phyloP scores from a whole-genome alignment of 345 rosid species.

The Citrus sp. region DNA sequence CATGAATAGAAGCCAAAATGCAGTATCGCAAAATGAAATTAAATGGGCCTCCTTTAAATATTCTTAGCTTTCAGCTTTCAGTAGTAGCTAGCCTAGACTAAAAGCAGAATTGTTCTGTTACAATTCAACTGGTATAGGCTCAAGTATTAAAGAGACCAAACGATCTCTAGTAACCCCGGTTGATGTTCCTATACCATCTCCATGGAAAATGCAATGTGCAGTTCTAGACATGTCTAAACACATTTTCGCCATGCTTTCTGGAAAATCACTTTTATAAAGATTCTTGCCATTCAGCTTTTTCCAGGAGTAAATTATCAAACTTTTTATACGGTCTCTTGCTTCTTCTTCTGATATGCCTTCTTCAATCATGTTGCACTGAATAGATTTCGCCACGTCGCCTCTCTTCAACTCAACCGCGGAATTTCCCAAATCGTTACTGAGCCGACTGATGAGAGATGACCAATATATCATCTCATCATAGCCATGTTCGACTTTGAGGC shows the following conservation, averaged over 20 bases:
- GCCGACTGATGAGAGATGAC: neutral
- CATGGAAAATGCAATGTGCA: conserved; percentile 15
- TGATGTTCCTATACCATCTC: conserved; percentile 19
- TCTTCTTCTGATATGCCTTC: conserved; percentile 2
- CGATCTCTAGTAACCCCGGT: neutral
- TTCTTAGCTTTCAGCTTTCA: too few species aligned
- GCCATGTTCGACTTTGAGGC: neutral
- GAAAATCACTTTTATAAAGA: neutral
- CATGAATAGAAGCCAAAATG: too few species aligned
- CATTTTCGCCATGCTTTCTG: neutral
- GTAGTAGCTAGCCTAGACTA: too few species aligned
- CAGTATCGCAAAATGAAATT: too few species aligned
- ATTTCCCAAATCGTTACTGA: neutral
- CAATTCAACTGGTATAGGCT: neutral
- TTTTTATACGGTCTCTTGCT: conserved; percentile 7
- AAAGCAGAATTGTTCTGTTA: too few species aligned
- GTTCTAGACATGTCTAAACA: conserved; percentile 9
- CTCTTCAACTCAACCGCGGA: conserved; percentile 9
- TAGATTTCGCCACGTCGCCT: conserved; percentile 13
- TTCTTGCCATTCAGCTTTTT: neutral
- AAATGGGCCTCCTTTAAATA: too few species aligned
- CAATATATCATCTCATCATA: neutral
- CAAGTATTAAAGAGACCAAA: neutral
- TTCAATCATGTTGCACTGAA: conserved; percentile 13
- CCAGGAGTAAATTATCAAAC: neutral